Base-by-base conservation (phyloP, 1,284 basidiomycete genomes). In the Peniophora sp. region DNA sequence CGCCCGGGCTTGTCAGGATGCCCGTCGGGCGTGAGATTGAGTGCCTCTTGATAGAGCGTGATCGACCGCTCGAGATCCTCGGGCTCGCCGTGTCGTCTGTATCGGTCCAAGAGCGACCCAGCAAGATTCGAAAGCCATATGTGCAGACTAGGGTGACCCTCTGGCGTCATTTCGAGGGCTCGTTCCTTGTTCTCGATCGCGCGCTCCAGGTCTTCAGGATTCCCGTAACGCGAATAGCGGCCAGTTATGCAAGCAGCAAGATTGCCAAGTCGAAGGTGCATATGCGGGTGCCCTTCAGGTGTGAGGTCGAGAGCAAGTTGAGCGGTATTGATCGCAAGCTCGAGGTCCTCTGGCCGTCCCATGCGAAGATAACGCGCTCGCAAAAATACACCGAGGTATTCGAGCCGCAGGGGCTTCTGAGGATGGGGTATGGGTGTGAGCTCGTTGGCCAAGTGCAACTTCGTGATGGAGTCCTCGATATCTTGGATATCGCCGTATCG, bases 391-490 rank as follows among this genome's bases (percentile, higher is more conserved):
- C 17, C 47, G 24, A 49, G 47, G 36, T 41, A 39, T 15, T 41
- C 24, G n/a, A 49, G 35, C 15, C 15, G 5, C 8, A 8, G 6
- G n/a, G 39, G 6, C 39, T 41, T 41, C 6, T 8, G n/a, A 41
- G 39, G n/a, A 22, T 41, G 39, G 8, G 5, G 6, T 5, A 8
- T 15, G 39, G 39, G 39, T 8, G 20, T 41, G n/a, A 41, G 20
- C 5, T 41, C 15, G 8, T 8, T 17, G 15, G 39, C 39, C 39
- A n/a, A 15, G 6, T 41, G 8, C 8, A 8, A 5, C 8, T 5
- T 15, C 6, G 5, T n/a, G n/a, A 41, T 41, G 17, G 64, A 63
- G 44, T 57, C 54, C 36, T 65, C 58, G 3, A 67, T 55, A 46
- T 66, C 63, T 3, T 34, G 27, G 22, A 51, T 24, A 1, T 44